Evolutionary conservation across 2,329 filamentous ascomycete genomes (phyloP).

Genomic region (Talaromyces piceae): DNA sequence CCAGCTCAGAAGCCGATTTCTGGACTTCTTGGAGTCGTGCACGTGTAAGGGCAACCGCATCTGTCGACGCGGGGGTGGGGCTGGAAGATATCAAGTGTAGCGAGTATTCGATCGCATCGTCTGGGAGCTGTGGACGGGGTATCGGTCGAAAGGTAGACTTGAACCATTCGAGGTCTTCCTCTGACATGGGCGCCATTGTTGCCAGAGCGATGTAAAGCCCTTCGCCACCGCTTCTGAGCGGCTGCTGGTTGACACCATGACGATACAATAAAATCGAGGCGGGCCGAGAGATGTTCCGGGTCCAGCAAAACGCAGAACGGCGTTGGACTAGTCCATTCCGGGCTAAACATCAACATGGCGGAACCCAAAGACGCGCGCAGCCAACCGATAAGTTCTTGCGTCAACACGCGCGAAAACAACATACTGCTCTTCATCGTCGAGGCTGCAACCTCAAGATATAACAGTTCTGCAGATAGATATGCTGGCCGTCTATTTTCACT

Average conservation of each 20-base stretch:
- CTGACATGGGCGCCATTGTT: slow-evolving; percentile 35
- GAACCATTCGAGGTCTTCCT: slow-evolving; percentile 59
- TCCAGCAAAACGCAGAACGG: background rate
- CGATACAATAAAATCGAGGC: slow-evolving; percentile 3
- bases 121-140: slow-evolving; percentile 59
- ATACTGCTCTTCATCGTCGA: background rate
- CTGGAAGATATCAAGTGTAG: slow-evolving; percentile 62
- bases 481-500: background rate
- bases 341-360: slow-evolving; percentile 37
- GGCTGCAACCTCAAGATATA: background rate
- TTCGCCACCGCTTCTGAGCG: slow-evolving; percentile 1
- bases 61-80: slow-evolving; percentile 46
- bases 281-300: slow-evolving; percentile 1
- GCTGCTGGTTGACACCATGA: slow-evolving; percentile 1
- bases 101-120: slow-evolving; percentile 81
- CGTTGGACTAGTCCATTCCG: slow-evolving; percentile 22
- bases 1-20: slow-evolving; percentile 58
- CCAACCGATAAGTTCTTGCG: slow-evolving; percentile 9
- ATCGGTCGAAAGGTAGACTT: slow-evolving; percentile 59
- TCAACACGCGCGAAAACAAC: slow-evolving; percentile 19
- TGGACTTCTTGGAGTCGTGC: slow-evolving; percentile 64
- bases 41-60: slow-evolving; percentile 46
- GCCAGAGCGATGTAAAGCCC: slow-evolving; percentile 1
- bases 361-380: slow-evolving; percentile 13
- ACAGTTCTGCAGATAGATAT: background rate